Base-by-base conservation (phyloP, 371 early-diverging fungal species). In the Mucor sp. region DNA sequence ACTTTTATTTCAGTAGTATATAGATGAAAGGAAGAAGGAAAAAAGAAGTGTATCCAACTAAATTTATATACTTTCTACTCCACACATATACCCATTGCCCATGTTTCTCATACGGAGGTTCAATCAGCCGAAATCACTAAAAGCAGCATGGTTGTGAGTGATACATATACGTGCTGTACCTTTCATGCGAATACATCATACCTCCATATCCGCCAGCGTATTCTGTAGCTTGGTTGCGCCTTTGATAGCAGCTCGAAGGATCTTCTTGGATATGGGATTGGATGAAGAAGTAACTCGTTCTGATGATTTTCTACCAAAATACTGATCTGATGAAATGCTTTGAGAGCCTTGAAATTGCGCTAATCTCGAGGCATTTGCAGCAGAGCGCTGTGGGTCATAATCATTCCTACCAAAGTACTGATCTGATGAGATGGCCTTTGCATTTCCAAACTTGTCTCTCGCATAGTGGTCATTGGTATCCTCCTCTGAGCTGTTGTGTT, bases 381-480 rank as follows among this genome's bases (percentile, higher is more conserved):
- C 75, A 53, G 84, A 82, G 2, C 71, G 75, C 23, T 72, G 69
- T 33, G 81, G 80, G 64, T 86, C 84, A 57, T 89, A 90, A 12
- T 79, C 71, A 53, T 89, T 85, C 27, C 95, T 86, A 8, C 88
- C 90, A 85, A 97, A 96, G 78, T 91, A 97, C 80, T 94, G 93
- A 70, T 95, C 95, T 1, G 93, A 90, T 3, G 93, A 92, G 62
- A 96, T 94, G 14, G 90, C 80, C 71, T 93, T 94, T 33, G 93
- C 93, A 60, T 71, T 79, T 4, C 87, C 89, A 77, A 96, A 96
- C 66, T 83, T 84, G 33, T 87, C 85, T 39, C 85, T 81, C 14
- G 89, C 89, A 65, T 57, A 72, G 25, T 58, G 48, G 35, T 81
- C 87, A 6, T 72, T 68, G 2, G 39, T 19, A 8, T 50, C 53